These are phyloP conservation scores for Pyrenochaeta sp. DNA, from an alignment of 2,329 filamentous ascomycete species.

Conservation along the genomic window DNA sequence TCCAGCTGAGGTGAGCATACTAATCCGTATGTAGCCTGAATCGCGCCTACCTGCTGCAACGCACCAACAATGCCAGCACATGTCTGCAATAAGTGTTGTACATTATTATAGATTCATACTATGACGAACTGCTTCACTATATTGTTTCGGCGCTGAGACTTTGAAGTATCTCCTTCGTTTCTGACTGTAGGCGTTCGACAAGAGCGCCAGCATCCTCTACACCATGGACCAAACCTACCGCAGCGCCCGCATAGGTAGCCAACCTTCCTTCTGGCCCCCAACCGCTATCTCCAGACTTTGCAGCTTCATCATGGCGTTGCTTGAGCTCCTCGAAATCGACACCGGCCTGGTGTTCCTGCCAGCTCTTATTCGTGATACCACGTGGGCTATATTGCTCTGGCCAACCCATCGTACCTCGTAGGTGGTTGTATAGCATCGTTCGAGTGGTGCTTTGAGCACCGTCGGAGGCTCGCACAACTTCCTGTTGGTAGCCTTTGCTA, in stretches of 20 bases:
- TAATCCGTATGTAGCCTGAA: too few species aligned
- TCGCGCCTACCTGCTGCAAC: too few species aligned
- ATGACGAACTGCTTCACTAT: neutral
- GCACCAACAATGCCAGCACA: too few species aligned
- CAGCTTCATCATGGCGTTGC: conserved; percentile 55
- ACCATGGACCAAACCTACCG: conserved; percentile 64
- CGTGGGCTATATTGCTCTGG: conserved; percentile 64
- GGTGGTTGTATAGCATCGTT: conserved; percentile 58
- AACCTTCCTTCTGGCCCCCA: conserved; percentile 61
- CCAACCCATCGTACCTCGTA: conserved; percentile 66
- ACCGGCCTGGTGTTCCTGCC: conserved; percentile 48
- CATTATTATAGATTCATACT: too few species aligned
- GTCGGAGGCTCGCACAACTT: conserved; percentile 55
- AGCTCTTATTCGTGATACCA: conserved; percentile 64
- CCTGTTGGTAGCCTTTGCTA: conserved; percentile 54
- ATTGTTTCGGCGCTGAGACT: neutral
- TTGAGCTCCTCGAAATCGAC: conserved; percentile 54
- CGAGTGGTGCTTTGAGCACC: conserved; percentile 58
- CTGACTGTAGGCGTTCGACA: conserved; percentile 37
- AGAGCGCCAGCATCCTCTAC: conserved; percentile 61
- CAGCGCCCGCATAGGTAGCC: conserved; percentile 69
- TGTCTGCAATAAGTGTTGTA: too few species aligned
- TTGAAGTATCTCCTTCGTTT: conserved; percentile 1
- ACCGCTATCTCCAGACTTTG: conserved; percentile 59
- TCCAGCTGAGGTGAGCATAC: too few species aligned